Conservation (phyloP, 768 basidiomycete genomes). For the Naematelia encephala region DNA sequence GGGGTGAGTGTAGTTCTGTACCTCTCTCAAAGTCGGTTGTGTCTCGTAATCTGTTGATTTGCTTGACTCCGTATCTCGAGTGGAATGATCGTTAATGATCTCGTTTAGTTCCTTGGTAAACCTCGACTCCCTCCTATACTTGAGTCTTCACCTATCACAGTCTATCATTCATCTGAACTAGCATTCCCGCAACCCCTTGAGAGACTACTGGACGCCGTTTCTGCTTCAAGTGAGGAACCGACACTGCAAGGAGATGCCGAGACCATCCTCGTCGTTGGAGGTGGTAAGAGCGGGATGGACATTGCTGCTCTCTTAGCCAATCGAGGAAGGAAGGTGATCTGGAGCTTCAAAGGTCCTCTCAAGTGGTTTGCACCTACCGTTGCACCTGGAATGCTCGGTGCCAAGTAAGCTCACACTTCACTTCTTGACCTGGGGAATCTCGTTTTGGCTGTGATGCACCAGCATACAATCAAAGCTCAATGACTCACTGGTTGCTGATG, state of each 20-base stretch:
- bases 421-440: too few species aligned
- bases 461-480: too few species aligned
- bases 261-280: constrained; percentile 10
- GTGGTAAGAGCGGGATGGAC: constrained; percentile 18
- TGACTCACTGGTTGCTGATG: background rate
- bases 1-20: constrained; percentile 1
- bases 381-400: constrained; percentile 14
- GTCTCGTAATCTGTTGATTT: too few species aligned
- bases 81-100: background rate
- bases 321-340: constrained; percentile 12
- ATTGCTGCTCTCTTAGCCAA: constrained; percentile 10
- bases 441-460: too few species aligned
- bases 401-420: constrained; percentile 9
- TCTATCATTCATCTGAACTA: constrained; percentile 7
- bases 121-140: constrained; percentile 5
- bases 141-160: background rate
- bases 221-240: background rate
- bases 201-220: background rate
- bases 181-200: background rate
- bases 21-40: background rate
- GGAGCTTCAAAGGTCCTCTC: constrained; percentile 10
- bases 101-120: constrained; percentile 8
- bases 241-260: constrained; percentile 7
- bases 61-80: too few species aligned
- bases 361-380: constrained; percentile 16